A percentile compares a stretch with the other conserved stretches of the same genome.
phyloP scores from a whole-genome alignment of 306 rosid species.

The Trichosanthes truncata region DNA sequence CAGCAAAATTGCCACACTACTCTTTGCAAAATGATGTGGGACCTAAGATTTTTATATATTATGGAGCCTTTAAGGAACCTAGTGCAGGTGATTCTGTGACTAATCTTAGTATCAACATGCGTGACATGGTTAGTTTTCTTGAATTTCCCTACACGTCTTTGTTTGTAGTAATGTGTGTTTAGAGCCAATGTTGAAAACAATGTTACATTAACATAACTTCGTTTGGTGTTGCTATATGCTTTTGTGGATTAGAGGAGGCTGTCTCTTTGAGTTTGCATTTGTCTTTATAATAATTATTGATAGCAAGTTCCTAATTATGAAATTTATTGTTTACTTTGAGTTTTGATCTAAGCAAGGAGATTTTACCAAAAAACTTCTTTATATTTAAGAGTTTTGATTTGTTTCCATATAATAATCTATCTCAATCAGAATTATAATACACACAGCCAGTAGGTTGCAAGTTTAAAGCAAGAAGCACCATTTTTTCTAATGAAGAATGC shows the following conservation, averaged over 20 bases:
- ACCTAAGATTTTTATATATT: constrained; percentile 79
- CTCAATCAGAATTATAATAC: not conserved
- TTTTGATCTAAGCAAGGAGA: not conserved
- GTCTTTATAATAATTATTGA: not conserved
- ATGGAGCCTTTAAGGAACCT: constrained; percentile 69
- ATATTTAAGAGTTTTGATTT: not conserved
- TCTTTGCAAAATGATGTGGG: constrained; percentile 97
- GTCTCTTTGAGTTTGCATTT: not conserved
- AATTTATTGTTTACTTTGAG: not conserved
- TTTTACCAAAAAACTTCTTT: not conserved
- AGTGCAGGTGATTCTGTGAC: constrained; percentile 62
- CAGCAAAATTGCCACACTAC: constrained; percentile 96
- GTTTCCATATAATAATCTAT: not conserved
- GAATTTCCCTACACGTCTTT: constrained; percentile 5
- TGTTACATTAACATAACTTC: not conserved
- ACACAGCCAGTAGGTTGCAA: not conserved
- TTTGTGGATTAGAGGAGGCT: constrained; percentile 1
- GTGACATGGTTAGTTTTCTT: constrained; percentile 78
- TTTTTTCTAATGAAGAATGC: not conserved
- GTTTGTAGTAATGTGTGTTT: not conserved
- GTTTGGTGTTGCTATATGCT: not conserved
- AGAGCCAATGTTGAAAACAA: not conserved
- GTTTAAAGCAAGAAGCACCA: not conserved
- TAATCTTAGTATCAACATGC: constrained; percentile 84
- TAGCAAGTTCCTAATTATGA: not conserved